Evolutionary conservation across 2,329 filamentous ascomycete genomes (phyloP).

Genomic region (Beauveria sp.): DNA sequence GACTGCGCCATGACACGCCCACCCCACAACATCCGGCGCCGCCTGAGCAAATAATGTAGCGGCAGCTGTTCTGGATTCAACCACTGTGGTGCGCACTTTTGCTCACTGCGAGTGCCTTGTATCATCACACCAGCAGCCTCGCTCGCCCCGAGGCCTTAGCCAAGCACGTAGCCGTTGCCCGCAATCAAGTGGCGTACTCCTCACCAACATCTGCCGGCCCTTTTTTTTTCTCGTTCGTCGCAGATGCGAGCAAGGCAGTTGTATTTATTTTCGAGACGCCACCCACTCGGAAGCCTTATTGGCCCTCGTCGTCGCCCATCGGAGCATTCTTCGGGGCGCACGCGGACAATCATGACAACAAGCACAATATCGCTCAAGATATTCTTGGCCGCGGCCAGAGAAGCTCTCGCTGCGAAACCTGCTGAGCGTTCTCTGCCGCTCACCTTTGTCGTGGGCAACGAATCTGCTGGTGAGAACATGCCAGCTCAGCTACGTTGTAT

Average conservation of each 20-base stretch:
- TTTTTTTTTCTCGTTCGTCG: background rate
- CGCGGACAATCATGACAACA: conserved; percentile 19
- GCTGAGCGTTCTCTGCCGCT: conserved; percentile 39
- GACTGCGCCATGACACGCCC: background rate
- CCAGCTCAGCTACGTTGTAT: background rate
- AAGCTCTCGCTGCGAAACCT: conserved; percentile 36
- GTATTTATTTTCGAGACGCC: background rate
- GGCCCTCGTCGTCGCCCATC: background rate
- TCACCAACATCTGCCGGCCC: background rate
- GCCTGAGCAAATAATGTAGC: background rate
- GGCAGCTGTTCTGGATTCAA: no score
- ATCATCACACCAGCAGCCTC: background rate
- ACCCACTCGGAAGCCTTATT: background rate
- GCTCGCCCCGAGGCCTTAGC: background rate
- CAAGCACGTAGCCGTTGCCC: background rate
- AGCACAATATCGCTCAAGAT: conserved; percentile 34
- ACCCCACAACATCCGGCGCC: background rate
- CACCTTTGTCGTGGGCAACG: conserved; percentile 59
- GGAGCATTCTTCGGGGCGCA: background rate
- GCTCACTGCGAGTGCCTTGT: background rate
- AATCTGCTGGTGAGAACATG: conserved; percentile 49
- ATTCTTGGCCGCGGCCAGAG: conserved; percentile 45
- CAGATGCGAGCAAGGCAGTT: background rate
- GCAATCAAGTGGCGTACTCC: conserved; percentile 2
- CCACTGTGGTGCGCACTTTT: background rate